These are phyloP conservation scores for Monilinia laxa DNA, from an alignment of 2,329 filamentous ascomycete genomes.

Conservation along the genomic window DNA sequence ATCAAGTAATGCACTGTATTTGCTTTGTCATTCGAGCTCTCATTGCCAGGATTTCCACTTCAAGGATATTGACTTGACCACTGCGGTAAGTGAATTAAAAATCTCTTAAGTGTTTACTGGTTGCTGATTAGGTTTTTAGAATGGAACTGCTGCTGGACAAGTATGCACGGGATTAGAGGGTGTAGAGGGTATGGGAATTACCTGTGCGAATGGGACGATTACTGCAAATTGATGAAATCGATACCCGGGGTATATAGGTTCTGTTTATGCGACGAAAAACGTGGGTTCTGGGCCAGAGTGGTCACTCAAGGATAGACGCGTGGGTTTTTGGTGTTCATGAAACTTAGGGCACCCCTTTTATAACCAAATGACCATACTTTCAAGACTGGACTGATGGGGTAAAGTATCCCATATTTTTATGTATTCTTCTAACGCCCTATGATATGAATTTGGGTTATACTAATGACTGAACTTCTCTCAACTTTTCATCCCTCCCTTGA, in stretches of 20 bases:
- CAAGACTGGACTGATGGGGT: too few relatives aligned
- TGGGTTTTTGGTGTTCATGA: too few relatives aligned
- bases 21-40: conserved; percentile 11
- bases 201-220: conserved; percentile 16
- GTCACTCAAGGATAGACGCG: too few relatives aligned
- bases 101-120: fast-evolving
- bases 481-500: too few relatives aligned
- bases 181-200: conserved; percentile 5
- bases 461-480: too few relatives aligned
- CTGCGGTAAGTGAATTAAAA: neutral
- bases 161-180: conserved; percentile 11
- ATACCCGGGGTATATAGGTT: neutral
- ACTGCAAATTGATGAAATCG: neutral
- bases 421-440: too few relatives aligned
- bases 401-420: too few relatives aligned
- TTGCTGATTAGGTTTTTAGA: neutral
- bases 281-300: too few relatives aligned
- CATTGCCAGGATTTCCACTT: conserved; percentile 21
- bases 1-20: conserved; percentile 9
- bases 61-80: neutral
- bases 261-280: too few relatives aligned
- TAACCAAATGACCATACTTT: too few relatives aligned
- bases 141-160: conserved; percentile 1
- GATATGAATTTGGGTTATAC: too few relatives aligned
- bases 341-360: too few relatives aligned